These are phyloP conservation scores for Aquilaria malaccensis DNA, from an alignment of 345 rosid genomes.

Conservation along the genomic window DNA sequence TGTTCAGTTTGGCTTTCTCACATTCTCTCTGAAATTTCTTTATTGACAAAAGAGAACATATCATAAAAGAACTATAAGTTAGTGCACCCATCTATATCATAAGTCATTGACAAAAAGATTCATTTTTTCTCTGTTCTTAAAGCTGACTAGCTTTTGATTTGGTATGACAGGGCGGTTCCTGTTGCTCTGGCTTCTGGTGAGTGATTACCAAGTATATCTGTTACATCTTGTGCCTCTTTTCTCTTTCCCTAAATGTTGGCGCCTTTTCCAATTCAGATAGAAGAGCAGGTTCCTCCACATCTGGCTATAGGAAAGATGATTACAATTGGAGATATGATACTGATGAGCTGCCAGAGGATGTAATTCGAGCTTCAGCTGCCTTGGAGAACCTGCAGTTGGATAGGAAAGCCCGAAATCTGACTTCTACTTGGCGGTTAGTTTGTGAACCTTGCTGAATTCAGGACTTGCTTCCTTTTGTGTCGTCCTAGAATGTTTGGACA, in stretches of 20 bases:
- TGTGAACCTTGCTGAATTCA: constrained; percentile 8
- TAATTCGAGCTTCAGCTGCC: constrained; percentile 72
- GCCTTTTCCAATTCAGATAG: constrained; percentile 37
- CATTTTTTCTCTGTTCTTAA: neutral
- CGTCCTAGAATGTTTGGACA: neutral
- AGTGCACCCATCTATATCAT: too few species aligned
- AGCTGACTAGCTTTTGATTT: constrained; percentile 14
- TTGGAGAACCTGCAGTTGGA: constrained; percentile 92
- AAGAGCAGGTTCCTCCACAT: constrained; percentile 70
- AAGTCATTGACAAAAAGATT: too few species aligned
- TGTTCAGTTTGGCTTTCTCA: neutral
- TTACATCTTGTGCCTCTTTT: neutral
- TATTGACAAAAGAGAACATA: neutral
- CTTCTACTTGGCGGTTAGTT: constrained; percentile 87
- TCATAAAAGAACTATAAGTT: too few species aligned
- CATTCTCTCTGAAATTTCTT: neutral
- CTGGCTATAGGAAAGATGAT: constrained; percentile 81
- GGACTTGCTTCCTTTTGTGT: neutral
- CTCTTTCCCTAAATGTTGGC: constrained; percentile 11
- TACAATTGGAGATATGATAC: constrained; percentile 70
- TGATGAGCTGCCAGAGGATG: constrained; percentile 62
- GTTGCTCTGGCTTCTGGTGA: constrained; percentile 68
- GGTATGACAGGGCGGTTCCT: constrained; percentile 37
- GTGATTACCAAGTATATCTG: constrained; percentile 17
- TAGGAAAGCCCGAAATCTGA: constrained; percentile 79